Evolutionary conservation across 2,329 filamentous ascomycete species (phyloP).

Genomic region (Aspergillus sp.): DNA sequence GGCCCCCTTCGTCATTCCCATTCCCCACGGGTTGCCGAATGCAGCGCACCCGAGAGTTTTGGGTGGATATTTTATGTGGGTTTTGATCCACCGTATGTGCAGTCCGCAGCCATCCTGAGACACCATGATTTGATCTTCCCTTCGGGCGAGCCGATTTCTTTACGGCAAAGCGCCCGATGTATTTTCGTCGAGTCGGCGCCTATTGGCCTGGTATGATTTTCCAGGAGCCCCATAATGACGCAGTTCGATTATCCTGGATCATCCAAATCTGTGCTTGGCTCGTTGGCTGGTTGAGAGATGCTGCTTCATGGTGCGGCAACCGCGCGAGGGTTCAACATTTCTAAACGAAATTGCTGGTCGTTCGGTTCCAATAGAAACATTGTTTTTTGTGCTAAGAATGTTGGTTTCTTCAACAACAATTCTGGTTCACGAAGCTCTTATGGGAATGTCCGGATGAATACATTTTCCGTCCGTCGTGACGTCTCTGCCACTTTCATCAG

Average conservation of each 20-base stretch:
- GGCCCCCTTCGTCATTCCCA: not conserved
- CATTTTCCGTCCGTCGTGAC: not conserved
- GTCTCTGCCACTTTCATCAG: not conserved
- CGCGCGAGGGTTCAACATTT: not conserved
- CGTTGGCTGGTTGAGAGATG: not conserved
- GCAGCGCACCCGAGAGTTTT: not conserved
- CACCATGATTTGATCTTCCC: not conserved
- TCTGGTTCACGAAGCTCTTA: no score
- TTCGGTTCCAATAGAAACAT: no score
- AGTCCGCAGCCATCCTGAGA: not conserved
- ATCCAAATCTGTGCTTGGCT: not conserved
- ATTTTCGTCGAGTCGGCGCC: not conserved
- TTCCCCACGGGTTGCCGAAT: not conserved
- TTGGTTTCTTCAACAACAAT: no score
- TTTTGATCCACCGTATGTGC: not conserved
- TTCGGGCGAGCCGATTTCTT: not conserved
- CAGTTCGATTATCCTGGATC: not conserved
- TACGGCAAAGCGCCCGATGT: not conserved
- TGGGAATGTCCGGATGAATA: not conserved
- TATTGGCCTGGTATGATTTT: not conserved
- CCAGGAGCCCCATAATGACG: not conserved
- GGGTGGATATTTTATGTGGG: not conserved
- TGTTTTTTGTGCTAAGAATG: no score
- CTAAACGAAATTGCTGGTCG: no score
- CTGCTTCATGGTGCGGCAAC: not conserved